Percentiles rank a stretch among this genome's conserved stretches.
Evolutionary conservation across 257 asterid species (phyloP).

Genomic region (Solanum neorickii): DNA sequence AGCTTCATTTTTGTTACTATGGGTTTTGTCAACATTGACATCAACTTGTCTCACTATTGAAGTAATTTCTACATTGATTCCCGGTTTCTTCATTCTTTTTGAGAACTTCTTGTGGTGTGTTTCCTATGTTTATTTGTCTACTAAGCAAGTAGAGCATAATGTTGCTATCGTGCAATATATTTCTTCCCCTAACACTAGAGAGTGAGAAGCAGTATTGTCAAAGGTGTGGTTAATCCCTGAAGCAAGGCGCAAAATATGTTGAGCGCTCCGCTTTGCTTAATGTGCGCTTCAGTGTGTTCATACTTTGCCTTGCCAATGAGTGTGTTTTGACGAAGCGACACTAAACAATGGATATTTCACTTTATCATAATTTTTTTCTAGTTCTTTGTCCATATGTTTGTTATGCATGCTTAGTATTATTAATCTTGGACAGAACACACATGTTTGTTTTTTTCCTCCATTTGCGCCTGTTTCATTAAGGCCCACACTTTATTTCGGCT

Average conservation of each 20-base stretch:
- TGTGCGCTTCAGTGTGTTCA: not conserved
- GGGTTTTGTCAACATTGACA: not conserved
- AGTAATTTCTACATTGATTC: not conserved
- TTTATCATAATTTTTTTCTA: not conserved
- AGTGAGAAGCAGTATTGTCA: not conserved
- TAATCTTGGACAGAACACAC: not conserved
- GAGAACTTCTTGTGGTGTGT: not conserved
- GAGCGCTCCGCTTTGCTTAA: not conserved
- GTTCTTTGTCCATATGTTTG: not conserved
- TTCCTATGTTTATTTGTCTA: not conserved
- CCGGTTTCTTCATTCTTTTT: not conserved
- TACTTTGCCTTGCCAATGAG: not conserved
- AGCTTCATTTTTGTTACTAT: not conserved
- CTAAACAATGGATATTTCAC: not conserved
- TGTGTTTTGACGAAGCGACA: not conserved
- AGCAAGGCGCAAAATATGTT: not conserved
- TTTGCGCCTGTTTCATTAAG: not conserved
- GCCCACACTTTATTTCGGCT: not conserved
- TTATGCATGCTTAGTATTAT: not conserved
- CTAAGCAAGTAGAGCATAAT: not conserved
- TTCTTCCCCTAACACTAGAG: not conserved
- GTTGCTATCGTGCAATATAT: not conserved
- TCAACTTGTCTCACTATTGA: not conserved
- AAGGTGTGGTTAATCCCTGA: not conserved
- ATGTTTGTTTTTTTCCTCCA: not conserved